Conservation (phyloP, 176 grass and related monocot species). For the Triticum monococcum region DNA sequence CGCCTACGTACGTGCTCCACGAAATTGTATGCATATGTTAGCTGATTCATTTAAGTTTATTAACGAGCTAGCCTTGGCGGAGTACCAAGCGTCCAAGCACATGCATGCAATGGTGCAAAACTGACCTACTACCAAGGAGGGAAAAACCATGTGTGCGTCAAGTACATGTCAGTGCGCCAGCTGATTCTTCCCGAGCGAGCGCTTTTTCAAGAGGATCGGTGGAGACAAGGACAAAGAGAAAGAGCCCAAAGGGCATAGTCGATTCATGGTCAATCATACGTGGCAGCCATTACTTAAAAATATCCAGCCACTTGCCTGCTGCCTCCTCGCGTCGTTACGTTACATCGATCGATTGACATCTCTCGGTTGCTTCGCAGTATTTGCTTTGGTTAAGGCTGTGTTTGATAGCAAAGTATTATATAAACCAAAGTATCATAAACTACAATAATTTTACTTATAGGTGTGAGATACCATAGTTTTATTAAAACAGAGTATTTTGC, state of each 20-base stretch:
- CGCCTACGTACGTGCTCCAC: no score
- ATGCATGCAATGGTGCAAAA: background rate
- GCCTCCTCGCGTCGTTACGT: background rate
- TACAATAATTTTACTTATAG: no score
- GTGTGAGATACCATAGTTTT: no score
- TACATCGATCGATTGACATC: background rate
- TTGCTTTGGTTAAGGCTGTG: background rate
- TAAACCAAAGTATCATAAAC: no score
- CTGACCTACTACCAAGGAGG: background rate
- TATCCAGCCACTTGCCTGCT: background rate
- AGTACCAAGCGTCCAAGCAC: background rate
- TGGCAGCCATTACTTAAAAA: background rate
- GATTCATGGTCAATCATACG: background rate
- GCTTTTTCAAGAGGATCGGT: background rate
- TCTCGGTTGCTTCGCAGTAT: background rate
- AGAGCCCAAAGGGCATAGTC: background rate
- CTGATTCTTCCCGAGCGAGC: no score
- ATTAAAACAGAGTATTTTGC: no score
- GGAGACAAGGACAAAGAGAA: background rate
- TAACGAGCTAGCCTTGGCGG: background rate
- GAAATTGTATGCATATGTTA: no score
- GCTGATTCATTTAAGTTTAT: background rate
- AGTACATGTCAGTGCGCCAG: background rate
- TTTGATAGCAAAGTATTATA: no score
- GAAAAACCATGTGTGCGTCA: background rate